Percentiles rank a stretch among this genome's conserved stretches.
Conservation (phyloP, 2,329 filamentous ascomycete species). For the Chaetomiaceae sp. region DNA sequence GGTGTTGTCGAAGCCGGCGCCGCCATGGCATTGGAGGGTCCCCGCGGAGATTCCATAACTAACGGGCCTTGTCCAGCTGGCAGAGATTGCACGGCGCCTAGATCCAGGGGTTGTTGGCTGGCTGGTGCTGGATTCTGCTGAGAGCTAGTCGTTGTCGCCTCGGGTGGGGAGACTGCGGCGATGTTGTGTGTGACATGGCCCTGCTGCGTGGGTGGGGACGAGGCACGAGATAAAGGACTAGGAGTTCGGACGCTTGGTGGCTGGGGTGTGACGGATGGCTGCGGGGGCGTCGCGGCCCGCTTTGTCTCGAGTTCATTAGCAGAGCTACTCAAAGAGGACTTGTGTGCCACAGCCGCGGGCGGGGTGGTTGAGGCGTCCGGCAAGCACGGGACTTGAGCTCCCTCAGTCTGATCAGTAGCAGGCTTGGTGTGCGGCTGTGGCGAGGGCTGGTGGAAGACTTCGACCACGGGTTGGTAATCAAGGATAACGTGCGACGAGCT, state of each 20-base stretch:
- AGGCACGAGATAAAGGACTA: conserved; percentile 13
- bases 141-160: background rate
- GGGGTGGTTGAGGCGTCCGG: background rate
- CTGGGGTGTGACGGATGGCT: background rate
- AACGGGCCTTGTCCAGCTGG: background rate
- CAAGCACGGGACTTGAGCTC: background rate
- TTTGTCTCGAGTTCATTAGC: background rate
- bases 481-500: background rate
- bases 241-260: conserved; percentile 3
- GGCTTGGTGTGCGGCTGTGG: background rate
- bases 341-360: background rate
- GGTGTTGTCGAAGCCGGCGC: background rate
- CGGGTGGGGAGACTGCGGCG: background rate
- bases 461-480: background rate
- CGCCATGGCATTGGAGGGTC: background rate
- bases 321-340: background rate
- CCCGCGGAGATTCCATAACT: background rate
- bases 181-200: background rate
- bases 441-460: background rate
- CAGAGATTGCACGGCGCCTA: background rate
- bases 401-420: background rate
- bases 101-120: background rate
- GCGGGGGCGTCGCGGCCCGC: conserved; percentile 4
- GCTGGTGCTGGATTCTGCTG: background rate
- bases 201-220: conserved; percentile 2